A percentile compares a stretch with the other conserved stretches of the same genome.
phyloP scores from a whole-genome alignment of 1,284 basidiomycete genomes.

The Puccinia polysora region DNA sequence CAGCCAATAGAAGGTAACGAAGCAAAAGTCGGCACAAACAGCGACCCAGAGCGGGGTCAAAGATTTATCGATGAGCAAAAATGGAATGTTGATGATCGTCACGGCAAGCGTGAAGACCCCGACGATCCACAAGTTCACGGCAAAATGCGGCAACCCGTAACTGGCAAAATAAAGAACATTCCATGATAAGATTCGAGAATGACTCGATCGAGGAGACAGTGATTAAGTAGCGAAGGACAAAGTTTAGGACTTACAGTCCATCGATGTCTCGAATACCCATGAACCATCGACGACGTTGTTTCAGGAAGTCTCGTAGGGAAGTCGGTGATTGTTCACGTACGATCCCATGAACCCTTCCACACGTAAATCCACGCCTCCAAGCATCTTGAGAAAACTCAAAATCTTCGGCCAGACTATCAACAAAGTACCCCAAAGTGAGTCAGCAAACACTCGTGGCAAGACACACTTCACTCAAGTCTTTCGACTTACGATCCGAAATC shows the following conservation, averaged over 20 bases:
- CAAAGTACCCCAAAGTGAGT: conserved; percentile 39
- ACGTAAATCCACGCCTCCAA: conserved; percentile 54
- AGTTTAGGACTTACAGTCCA: conserved; percentile 29
- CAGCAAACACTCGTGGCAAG: background rate
- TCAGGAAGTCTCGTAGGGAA: conserved; percentile 54
- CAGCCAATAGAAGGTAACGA: conserved; percentile 54
- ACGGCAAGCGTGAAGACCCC: conserved; percentile 55
- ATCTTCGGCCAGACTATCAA: conserved; percentile 54
- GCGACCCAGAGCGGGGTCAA: conserved; percentile 54
- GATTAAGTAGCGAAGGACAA: background rate
- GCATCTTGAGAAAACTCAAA: conserved; percentile 56
- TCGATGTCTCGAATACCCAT: conserved; percentile 53
- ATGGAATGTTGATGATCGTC: conserved; percentile 55
- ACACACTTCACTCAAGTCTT: background rate
- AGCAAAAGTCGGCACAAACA: conserved; percentile 54
- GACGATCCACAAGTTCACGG: conserved; percentile 55
- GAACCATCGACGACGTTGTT: conserved; percentile 56
- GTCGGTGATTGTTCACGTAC: conserved; percentile 55
- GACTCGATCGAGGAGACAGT: too few species aligned
- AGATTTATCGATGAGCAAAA: conserved; percentile 47
- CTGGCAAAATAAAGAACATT: conserved; percentile 51
- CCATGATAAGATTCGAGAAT: too few species aligned
- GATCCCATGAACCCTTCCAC: conserved; percentile 55
- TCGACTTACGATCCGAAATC: conserved; percentile 47
- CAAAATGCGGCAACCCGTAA: conserved; percentile 54